These are phyloP conservation scores for Platismatia glauca DNA, from an alignment of 495 filamentous ascomycete genomes.

Conservation along the genomic window DNA sequence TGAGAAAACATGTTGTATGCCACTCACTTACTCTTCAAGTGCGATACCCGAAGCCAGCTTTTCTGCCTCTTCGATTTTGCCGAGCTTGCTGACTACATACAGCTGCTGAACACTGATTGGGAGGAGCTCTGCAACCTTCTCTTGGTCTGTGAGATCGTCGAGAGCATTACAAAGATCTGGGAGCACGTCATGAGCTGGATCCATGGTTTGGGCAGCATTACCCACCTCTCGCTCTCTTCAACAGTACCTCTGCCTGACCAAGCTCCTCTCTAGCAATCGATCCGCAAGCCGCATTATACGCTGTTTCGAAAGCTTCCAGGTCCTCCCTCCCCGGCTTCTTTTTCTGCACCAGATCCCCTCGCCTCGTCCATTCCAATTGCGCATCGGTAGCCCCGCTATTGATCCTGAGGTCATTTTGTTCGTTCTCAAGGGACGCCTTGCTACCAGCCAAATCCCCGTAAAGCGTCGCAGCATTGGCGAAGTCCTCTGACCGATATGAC, in stretches of 20 bases:
- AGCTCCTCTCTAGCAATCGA: slow-evolving; percentile 76
- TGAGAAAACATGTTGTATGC: slow-evolving; percentile 1
- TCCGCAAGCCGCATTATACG: slow-evolving; percentile 85
- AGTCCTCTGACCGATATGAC: slow-evolving; percentile 79
- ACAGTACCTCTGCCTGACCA: slow-evolving; percentile 60
- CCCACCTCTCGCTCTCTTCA: slow-evolving; percentile 70
- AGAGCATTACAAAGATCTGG: slow-evolving; percentile 71
- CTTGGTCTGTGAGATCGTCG: slow-evolving; percentile 74
- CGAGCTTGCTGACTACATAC: slow-evolving; percentile 65
- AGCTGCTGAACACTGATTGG: slow-evolving; percentile 83
- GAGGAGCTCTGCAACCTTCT: slow-evolving; percentile 71
- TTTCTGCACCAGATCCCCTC: slow-evolving; percentile 41
- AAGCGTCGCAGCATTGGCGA: slow-evolving; percentile 57
- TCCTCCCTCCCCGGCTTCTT: slow-evolving; percentile 62
- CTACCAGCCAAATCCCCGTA: slow-evolving; percentile 55
- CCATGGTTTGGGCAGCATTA: background rate
- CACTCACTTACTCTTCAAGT: slow-evolving; percentile 47
- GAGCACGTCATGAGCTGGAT: slow-evolving; percentile 17
- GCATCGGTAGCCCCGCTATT: slow-evolving; percentile 73
- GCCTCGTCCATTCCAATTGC: slow-evolving; percentile 76
- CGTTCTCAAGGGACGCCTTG: slow-evolving; percentile 43
- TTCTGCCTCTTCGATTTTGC: slow-evolving; percentile 65
- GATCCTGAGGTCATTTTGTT: slow-evolving; percentile 80
- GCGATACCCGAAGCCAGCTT: slow-evolving; percentile 55
- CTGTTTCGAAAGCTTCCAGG: slow-evolving; percentile 83